Conservation (phyloP, 148 eudicot species). For the Vaccinium corymbosum region DNA sequence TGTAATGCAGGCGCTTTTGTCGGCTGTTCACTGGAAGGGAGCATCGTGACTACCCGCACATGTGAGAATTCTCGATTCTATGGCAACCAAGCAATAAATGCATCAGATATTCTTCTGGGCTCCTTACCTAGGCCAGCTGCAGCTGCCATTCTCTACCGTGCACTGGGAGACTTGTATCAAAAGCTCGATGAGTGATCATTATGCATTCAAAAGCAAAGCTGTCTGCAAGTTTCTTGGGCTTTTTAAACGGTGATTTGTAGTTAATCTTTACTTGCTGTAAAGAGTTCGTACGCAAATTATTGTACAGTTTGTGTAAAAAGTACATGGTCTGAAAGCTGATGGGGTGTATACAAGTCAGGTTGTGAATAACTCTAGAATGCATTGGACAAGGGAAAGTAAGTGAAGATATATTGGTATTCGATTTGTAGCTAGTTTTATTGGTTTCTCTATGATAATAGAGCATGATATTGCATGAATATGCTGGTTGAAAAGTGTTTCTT, state of each 20-base stretch:
- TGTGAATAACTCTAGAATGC: neutral
- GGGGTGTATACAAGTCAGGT: neutral
- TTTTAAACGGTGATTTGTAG: neutral
- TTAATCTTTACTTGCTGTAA: constrained; percentile 1
- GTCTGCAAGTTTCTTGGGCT: neutral
- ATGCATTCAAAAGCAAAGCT: neutral
- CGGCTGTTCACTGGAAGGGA: constrained; percentile 84
- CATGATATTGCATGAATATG: neutral
- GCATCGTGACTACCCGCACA: constrained; percentile 62
- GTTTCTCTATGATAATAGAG: neutral
- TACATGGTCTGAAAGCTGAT: neutral
- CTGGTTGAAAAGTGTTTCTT: neutral
- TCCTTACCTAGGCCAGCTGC: constrained; percentile 78
- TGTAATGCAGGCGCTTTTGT: constrained; percentile 66
- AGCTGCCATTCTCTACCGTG: constrained; percentile 65
- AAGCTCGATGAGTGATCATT: constrained; percentile 34
- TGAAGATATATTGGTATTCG: neutral
- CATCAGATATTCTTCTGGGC: constrained; percentile 70
- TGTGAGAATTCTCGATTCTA: constrained; percentile 67
- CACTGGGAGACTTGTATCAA: constrained; percentile 55
- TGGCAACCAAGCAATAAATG: constrained; percentile 58
- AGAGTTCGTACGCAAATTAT: neutral
- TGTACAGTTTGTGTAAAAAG: neutral
- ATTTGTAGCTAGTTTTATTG: neutral
- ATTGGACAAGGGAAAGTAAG: neutral